A percentile compares a stretch with the other conserved stretches of the same genome.
Conservation (phyloP, 805 yeast species). For the Saturnispora quitensis region DNA sequence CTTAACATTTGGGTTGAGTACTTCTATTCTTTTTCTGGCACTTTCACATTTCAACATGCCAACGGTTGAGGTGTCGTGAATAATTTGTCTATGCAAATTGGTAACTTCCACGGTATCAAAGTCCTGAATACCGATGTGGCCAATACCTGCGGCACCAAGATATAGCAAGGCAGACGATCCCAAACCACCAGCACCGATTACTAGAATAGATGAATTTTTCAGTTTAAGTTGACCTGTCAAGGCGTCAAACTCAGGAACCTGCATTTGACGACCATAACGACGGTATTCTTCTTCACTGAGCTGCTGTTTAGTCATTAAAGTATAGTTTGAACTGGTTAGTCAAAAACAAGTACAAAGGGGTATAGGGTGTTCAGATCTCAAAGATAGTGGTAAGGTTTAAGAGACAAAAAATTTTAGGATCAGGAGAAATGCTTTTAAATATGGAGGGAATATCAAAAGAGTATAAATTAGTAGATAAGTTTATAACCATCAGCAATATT, state of each 20-base stretch:
- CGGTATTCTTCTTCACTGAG: conserved; percentile 49
- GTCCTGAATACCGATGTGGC: conserved; percentile 78
- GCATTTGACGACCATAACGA: conserved; percentile 92
- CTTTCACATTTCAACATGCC: conserved; percentile 72
- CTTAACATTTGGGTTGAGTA: conserved; percentile 60
- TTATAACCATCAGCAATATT: background rate
- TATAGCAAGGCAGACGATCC: conserved; percentile 89
- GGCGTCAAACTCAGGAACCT: conserved; percentile 69
- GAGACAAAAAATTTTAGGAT: background rate
- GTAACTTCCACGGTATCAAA: conserved; percentile 76
- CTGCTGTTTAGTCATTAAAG: background rate
- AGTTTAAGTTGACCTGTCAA: conserved; percentile 48
- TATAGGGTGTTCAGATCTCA: background rate
- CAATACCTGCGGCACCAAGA: conserved; percentile 82
- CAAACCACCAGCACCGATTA: conserved; percentile 94
- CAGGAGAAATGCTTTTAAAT: background rate
- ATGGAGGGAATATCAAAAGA: background rate
- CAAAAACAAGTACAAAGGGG: background rate
- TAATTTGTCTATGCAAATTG: conserved; percentile 81
- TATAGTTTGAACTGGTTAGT: no score
- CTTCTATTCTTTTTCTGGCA: conserved; percentile 47
- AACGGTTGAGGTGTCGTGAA: conserved; percentile 59
- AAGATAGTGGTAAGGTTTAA: background rate
- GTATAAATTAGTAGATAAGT: background rate
- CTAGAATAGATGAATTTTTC: conserved; percentile 51